Evolutionary conservation across 371 early-diverging fungal species (phyloP).

Genomic region (Syncephalastrum racemosum): DNA sequence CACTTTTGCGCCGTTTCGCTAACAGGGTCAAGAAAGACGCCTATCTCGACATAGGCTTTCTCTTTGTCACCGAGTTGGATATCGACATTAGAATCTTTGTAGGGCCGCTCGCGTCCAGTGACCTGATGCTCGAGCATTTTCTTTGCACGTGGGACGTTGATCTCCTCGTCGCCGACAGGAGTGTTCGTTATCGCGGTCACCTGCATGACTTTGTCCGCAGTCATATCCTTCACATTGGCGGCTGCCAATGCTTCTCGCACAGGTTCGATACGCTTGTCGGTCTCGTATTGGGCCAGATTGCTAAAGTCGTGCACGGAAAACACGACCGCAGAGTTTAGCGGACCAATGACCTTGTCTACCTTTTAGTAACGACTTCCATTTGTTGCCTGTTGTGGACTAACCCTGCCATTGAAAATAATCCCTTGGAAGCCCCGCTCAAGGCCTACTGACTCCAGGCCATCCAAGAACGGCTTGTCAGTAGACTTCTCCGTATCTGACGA

Average conservation of each 20-base stretch:
- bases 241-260: conserved; percentile 20
- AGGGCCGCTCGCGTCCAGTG: conserved; percentile 25
- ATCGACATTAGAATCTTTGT: conserved; percentile 13
- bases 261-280: conserved; percentile 33
- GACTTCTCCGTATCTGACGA: no score
- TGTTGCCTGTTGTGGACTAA: conserved; percentile 12
- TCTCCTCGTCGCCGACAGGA: not conserved
- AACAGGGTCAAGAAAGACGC: conserved; percentile 75
- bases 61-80: conserved; percentile 30
- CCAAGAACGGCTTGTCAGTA: no score
- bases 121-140: not conserved
- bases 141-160: not conserved
- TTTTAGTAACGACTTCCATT: not conserved
- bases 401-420: conserved; percentile 41
- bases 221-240: not conserved
- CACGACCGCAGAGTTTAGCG: conserved; percentile 29
- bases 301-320: conserved; percentile 56
- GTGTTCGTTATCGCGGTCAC: no score
- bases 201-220: no score
- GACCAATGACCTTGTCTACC: conserved; percentile 45
- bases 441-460: conserved; percentile 19
- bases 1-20: conserved; percentile 77
- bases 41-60: conserved; percentile 55
- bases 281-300: conserved; percentile 48
- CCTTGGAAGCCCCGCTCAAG: conserved; percentile 24